Evolutionary conservation across 2,329 filamentous ascomycete genomes (phyloP).

Genomic region (Fusarium sp.): DNA sequence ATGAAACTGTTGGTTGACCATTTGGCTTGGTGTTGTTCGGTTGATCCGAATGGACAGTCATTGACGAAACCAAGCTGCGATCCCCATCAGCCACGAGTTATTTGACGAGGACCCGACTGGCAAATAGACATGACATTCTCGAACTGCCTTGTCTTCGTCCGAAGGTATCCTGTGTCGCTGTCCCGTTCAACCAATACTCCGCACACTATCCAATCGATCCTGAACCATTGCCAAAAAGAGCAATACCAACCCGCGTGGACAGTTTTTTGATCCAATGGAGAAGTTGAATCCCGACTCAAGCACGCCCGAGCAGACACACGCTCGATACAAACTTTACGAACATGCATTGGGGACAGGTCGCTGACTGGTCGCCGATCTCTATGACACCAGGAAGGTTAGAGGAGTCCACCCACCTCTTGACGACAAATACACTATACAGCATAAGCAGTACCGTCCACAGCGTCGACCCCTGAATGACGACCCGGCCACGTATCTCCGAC

Average conservation of each 20-base stretch:
- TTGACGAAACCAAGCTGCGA: neutral
- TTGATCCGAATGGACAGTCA: neutral
- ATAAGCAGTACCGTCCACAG: rapidly evolving
- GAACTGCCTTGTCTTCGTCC: too few relatives aligned
- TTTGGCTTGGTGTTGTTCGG: neutral
- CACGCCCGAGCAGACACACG: rapidly evolving
- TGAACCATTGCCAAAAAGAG: too few relatives aligned
- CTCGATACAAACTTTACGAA: rapidly evolving
- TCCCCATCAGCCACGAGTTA: neutral
- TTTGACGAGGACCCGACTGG: neutral
- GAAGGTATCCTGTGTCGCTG: too few relatives aligned
- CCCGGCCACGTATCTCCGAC: neutral
- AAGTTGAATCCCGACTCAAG: rapidly evolving
- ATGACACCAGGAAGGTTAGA: rapidly evolving
- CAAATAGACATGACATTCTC: neutral
- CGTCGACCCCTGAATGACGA: too few relatives aligned
- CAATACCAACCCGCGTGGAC: too few relatives aligned
- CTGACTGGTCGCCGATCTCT: neutral
- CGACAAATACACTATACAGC: rapidly evolving
- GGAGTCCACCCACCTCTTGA: neutral
- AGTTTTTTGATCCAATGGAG: rapidly evolving
- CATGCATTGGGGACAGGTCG: neutral
- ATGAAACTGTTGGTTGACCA: neutral
- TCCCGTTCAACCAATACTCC: too few relatives aligned
- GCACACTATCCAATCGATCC: too few relatives aligned